Conservation (phyloP, 1,284 basidiomycete genomes). For the Cutaneotrichosporon daszewskae region DNA sequence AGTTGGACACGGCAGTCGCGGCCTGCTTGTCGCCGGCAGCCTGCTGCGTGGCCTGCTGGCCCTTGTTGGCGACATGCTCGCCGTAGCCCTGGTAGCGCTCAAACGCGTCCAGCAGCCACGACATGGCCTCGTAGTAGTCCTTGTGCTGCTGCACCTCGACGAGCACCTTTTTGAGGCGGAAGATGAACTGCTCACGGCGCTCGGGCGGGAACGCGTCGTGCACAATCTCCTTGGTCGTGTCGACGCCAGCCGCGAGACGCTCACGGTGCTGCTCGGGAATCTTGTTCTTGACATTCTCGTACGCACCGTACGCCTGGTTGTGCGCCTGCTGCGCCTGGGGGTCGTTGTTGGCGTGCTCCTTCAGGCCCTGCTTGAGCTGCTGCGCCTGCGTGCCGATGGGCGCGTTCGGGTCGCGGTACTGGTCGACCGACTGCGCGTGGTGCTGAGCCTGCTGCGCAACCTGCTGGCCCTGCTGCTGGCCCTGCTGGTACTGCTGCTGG, state of each 20-base stretch:
- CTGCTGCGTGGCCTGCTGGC: slow-evolving; percentile 50
- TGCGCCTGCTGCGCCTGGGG: slow-evolving; percentile 50
- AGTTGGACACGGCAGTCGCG: slow-evolving; percentile 48
- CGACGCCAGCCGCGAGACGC: slow-evolving; percentile 1
- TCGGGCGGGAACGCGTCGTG: slow-evolving; percentile 66
- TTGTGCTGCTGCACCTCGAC: slow-evolving; percentile 83
- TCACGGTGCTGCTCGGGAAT: slow-evolving; percentile 44
- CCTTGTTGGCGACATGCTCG: slow-evolving; percentile 46
- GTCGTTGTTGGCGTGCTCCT: slow-evolving; percentile 50
- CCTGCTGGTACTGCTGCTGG: slow-evolving; percentile 25
- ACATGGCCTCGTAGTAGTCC: slow-evolving; percentile 78
- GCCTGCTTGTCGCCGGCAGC: slow-evolving; percentile 46
- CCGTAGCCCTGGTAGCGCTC: slow-evolving; percentile 61
- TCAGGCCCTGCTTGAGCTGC: slow-evolving; percentile 36
- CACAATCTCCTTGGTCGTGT: slow-evolving; percentile 2
- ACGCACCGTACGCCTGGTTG: slow-evolving; percentile 48
- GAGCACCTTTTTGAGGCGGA: slow-evolving; percentile 59
- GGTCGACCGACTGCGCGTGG: slow-evolving; percentile 52
- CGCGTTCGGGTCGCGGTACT: slow-evolving; percentile 48
- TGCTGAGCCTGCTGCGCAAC: slow-evolving; percentile 49
- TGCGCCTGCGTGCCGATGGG: slow-evolving; percentile 37
- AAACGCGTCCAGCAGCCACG: slow-evolving; percentile 66
- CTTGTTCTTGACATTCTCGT: slow-evolving; percentile 53
- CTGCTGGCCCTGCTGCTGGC: slow-evolving; percentile 44
- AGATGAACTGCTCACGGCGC: slow-evolving; percentile 58